phyloP scores from a whole-genome alignment of 371 early-diverging fungal genomes.

The Mucor velutinosus region DNA sequence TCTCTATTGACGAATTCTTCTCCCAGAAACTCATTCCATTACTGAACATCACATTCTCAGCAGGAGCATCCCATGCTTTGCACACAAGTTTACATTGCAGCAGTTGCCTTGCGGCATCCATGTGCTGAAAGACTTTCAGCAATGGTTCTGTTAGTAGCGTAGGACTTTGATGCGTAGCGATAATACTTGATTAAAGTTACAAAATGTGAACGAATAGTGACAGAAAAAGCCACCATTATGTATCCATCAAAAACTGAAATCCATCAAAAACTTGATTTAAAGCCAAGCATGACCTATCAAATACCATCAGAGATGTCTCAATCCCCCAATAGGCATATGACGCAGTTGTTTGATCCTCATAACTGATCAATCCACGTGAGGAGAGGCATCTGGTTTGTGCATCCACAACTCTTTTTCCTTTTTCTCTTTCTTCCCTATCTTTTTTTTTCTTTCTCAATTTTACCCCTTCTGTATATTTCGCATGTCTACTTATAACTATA shows the following conservation, averaged over 20 bases:
- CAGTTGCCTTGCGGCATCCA: too few relatives aligned
- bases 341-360: neutral
- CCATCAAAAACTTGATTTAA: too few relatives aligned
- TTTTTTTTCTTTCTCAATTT: conserved; percentile 4
- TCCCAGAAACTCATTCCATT: neutral
- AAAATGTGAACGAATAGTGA: too few relatives aligned
- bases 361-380: conserved; percentile 1
- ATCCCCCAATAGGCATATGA: neutral
- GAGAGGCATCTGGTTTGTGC: neutral
- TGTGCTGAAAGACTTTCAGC: too few relatives aligned
- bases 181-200: neutral
- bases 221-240: neutral
- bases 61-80: too few relatives aligned
- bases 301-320: neutral
- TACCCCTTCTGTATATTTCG: conserved; percentile 6
- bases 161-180: neutral
- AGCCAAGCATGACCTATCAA: too few relatives aligned
- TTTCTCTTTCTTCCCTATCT: neutral
- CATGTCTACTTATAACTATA: conserved; percentile 50
- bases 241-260: too few relatives aligned
- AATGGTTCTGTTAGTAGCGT: neutral
- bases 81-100: neutral
- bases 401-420: neutral
- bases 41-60: neutral
- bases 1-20: neutral